Base-by-base conservation (phyloP, 768 basidiomycete genomes). In the Termitomyces sp. region DNA sequence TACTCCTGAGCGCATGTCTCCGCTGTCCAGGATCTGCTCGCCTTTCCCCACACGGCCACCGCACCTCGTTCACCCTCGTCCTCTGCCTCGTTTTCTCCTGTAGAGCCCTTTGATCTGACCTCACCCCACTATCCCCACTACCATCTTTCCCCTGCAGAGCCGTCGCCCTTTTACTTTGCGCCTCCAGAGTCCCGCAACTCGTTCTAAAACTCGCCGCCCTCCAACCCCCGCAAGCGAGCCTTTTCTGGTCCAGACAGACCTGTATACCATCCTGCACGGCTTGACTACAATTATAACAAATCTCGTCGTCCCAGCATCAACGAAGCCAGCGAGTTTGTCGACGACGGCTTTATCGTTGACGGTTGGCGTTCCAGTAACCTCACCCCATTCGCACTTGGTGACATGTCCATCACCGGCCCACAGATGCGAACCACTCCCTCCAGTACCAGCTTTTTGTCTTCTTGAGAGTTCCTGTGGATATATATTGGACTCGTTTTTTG, bases 281-380 rank as follows among this genome's bases (percentile, higher is more conserved):
- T 55, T 4, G 78, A 79, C 46, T 85, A 87, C 77, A 86, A 87
- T 56, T 87, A 88, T 73, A 89, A 83, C 62, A 85, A 88, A 68
- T 89, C 87, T 75, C 81, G 90, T 66, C 76, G 90, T 61, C 84
- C 92, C 81, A 80, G 86, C 72, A 86, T 92, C 81, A 82, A 91
- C 81, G 71, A 70, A 61, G 50, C 20, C 36, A 6, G 20, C 52
- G 18, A 24, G 13, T 22, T n/a, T 9, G 27, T 27, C 4, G 51
- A 52, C 4, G 51, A 3, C 3, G n/a, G n/a, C n/a, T 20, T 16
- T 4, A 8, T 36, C n/a, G 12, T 20, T 33, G 4, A 6, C 13
- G 11, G n/a, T n/a, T 31, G 34, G 0, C 49, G 49, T 18, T 34
- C 50, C 1, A n/a, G n/a, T n/a, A n/a, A n/a, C n/a, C n/a, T n/a